Evolutionary conservation across 257 asterid species (phyloP), one percentile per base, ranked within the genome.

Genomic region (Solanum piurae): DNA sequence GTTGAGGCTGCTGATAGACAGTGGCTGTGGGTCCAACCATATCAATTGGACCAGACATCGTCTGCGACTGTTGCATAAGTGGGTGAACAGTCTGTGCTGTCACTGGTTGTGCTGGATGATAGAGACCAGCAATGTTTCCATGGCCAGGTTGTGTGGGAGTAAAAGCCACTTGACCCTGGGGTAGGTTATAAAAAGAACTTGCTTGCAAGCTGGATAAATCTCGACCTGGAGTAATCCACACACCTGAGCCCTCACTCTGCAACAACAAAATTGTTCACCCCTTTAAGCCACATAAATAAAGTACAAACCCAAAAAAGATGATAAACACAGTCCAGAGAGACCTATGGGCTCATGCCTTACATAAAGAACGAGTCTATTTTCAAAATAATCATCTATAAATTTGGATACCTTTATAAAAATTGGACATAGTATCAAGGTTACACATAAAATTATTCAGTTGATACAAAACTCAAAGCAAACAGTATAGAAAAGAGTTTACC

Each of bases 1-100:
- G 99, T 90, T 95, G 98, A 27, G 93, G 95, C 91, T 95, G 99
- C 93, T 96, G 99, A 93, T 95, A 95, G 84, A 93, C 92, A 76
- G 62, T 91, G 83, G 90, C 92, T 10, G 94, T 87, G 0, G 95
- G 96, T 84, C 96, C 98, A 66, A 87, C 98, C 96, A 96, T 93
- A 87, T 96, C 98, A 37, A 86, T 92, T 34, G 98, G 92, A 83
- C 91, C 94, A 44, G 95, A 90, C 86, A 95, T 92, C 86, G 96
- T 90, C 88, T 94, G 99, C 29, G 98, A 88, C 89, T 95, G 99
- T 80, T 95, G 99, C 91, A 94, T 82, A 69, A 96, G 93, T 27
- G 96, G 94, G 95, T 95, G 97, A 79, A 93, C 93, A 21, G 93
- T 90, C 44, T 94, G 87, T 55, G 95, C 90, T 37, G 95, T 90